A percentile compares a stretch with the other conserved stretches of the same genome.
Conservation (phyloP, 2,329 filamentous ascomycete species). For the Sporothrix protearum region DNA sequence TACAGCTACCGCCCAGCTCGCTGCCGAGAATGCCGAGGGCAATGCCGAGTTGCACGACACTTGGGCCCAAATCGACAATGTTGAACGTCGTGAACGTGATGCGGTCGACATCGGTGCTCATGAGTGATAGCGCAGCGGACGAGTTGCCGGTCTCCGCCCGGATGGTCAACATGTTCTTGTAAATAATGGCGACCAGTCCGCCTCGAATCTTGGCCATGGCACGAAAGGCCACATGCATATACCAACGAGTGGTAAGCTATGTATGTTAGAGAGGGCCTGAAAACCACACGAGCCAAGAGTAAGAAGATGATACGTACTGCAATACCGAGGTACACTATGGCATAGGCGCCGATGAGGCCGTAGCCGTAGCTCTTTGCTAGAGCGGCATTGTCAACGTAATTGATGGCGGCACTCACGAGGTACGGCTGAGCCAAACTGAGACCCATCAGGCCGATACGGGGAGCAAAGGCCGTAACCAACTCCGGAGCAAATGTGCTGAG, state of each 20-base stretch:
- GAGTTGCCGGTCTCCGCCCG: conserved; percentile 25
- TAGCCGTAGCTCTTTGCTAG: conserved; percentile 23
- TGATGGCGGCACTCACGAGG: conserved; percentile 23
- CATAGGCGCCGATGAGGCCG: conserved; percentile 28
- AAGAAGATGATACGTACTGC: conserved; percentile 17
- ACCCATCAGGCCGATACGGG: conserved; percentile 22
- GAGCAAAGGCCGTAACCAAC: conserved; percentile 21
- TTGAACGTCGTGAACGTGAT: conserved; percentile 24
- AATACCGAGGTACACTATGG: conserved; percentile 21
- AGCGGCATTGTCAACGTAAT: conserved; percentile 8
- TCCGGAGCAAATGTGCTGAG: conserved; percentile 20
- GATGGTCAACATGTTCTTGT: conserved; percentile 25
- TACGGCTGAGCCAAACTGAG: conserved; percentile 26
- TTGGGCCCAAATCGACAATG: conserved; percentile 23
- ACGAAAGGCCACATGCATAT: conserved; percentile 25
- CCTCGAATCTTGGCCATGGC: conserved; percentile 25
- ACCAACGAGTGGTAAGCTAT: conserved; percentile 26
- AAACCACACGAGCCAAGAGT: not conserved
- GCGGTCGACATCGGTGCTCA: conserved; percentile 27
- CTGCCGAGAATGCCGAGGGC: conserved; percentile 23
- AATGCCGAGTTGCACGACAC: conserved; percentile 22
- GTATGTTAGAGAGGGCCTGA: not conserved
- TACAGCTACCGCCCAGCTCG: conserved; percentile 21
- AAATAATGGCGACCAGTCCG: conserved; percentile 24
- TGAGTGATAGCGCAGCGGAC: conserved; percentile 24